Percentiles rank a stretch among this genome's conserved stretches.
Evolutionary conservation across 805 yeast species (phyloP).

Genomic region (Kregervanrija fluxuum): DNA sequence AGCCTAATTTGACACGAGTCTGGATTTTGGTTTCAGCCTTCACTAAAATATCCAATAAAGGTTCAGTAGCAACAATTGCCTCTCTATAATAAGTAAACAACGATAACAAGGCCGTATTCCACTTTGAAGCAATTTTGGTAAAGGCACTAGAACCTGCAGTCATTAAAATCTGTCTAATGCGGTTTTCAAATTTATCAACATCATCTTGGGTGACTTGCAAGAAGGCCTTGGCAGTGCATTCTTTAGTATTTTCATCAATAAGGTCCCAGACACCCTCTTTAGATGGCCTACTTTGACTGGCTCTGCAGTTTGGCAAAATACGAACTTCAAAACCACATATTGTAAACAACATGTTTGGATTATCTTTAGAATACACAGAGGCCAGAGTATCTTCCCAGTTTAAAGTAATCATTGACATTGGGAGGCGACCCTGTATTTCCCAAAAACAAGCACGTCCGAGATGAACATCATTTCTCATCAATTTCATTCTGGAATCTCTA

Average conservation of each 20-base stretch:
- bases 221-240: conserved; percentile 82
- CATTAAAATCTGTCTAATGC: conserved; percentile 86
- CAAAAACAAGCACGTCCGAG: conserved; percentile 88
- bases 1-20: conserved; percentile 87
- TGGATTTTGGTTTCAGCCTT: conserved; percentile 91
- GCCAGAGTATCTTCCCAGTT: conserved; percentile 78
- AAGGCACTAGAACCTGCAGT: conserved; percentile 94
- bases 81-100: conserved; percentile 88
- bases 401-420: conserved; percentile 62
- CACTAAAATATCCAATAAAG: conserved; percentile 73
- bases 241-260: conserved; percentile 60
- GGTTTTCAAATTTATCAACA: conserved; percentile 70
- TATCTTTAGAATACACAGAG: conserved; percentile 85
- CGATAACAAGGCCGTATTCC: conserved; percentile 90
- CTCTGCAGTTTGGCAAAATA: conserved; percentile 67
- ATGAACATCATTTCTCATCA: conserved; percentile 86
- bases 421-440: conserved; percentile 80
- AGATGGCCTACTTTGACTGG: conserved; percentile 39
- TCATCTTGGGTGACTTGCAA: conserved; percentile 78
- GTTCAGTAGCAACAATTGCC: conserved; percentile 79
- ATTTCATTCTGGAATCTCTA: conserved; percentile 79
- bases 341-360: conserved; percentile 79
- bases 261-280: conserved; percentile 92
- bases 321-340: conserved; percentile 96
- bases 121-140: conserved; percentile 86